Percentiles rank a stretch among this genome's conserved stretches.
Conservation (phyloP, 208 protist species). For the Crithidia mellificae region DNA sequence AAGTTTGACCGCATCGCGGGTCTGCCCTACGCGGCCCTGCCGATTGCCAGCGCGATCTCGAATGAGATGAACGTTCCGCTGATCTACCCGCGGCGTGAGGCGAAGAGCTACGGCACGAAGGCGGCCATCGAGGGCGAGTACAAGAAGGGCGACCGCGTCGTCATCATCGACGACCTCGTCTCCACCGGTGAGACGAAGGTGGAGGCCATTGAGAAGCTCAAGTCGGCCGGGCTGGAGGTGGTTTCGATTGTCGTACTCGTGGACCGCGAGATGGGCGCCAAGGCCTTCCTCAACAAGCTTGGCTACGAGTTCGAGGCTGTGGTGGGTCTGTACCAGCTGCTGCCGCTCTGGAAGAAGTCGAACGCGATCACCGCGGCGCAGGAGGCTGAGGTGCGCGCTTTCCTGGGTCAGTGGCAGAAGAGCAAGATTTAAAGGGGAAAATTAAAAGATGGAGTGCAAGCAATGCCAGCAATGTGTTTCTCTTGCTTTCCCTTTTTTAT, state of each 20-base stretch:
- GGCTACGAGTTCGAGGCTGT: conserved; percentile 88
- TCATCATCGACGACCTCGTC: conserved; percentile 96
- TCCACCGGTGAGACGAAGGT: conserved; percentile 94
- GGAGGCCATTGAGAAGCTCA: conserved; percentile 93
- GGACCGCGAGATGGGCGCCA: conserved; percentile 96
- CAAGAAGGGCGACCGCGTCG: conserved; percentile 86
- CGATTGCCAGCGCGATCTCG: conserved; percentile 93
- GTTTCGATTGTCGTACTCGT: conserved; percentile 94
- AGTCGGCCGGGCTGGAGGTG: conserved; percentile 79
- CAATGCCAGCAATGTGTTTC: too few relatives aligned
- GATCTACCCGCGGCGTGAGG: conserved; percentile 91
- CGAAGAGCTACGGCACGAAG: conserved; percentile 95
- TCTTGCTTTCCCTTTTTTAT: too few relatives aligned
- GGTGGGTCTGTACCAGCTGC: conserved; percentile 72
- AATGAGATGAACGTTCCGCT: conserved; percentile 88
- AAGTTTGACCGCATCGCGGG: conserved; percentile 86
- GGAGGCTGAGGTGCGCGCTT: conserved; percentile 54
- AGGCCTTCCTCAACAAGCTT: conserved; percentile 76
- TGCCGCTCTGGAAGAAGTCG: conserved; percentile 68
- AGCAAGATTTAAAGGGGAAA: conserved; percentile 66
- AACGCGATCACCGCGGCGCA: conserved; percentile 69
- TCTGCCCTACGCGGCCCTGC: conserved; percentile 95
- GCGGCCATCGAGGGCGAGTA: conserved; percentile 94
- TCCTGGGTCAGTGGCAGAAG: conserved; percentile 59
- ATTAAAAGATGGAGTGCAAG: too few relatives aligned